Conservation (phyloP, 345 rosid species). For the Gossypium herbaceum region DNA sequence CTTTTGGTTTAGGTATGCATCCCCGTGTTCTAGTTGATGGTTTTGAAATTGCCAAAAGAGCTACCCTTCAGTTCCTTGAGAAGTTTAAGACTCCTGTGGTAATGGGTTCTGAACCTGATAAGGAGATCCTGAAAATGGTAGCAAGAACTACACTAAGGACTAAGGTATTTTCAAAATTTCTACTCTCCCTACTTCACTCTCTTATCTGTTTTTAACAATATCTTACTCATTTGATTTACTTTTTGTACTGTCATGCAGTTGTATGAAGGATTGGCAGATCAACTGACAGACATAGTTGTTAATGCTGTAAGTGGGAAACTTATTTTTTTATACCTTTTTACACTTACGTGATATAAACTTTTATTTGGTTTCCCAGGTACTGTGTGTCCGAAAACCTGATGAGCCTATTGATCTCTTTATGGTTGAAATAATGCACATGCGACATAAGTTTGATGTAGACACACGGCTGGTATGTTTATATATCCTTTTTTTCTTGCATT, state of each 20-base stretch:
- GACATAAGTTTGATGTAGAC: slow-evolving; percentile 92
- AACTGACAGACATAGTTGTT: slow-evolving; percentile 81
- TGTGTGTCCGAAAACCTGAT: slow-evolving; percentile 79
- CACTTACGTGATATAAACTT: background rate
- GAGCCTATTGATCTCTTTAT: slow-evolving; percentile 90
- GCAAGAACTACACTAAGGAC: slow-evolving; percentile 93
- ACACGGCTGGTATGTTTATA: slow-evolving; percentile 66
- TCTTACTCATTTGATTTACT: background rate
- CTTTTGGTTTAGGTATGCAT: slow-evolving; percentile 69
- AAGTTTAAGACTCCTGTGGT: slow-evolving; percentile 93
- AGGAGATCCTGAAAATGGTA: slow-evolving; percentile 91
- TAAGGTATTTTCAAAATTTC: slow-evolving; percentile 45
- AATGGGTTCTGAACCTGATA: slow-evolving; percentile 92
- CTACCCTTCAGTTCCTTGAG: slow-evolving; percentile 87
- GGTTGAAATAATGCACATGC: slow-evolving; percentile 99
- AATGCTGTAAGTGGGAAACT: slow-evolving; percentile 55
- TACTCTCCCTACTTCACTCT: background rate
- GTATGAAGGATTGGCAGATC: slow-evolving; percentile 91
- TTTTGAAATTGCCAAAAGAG: slow-evolving; percentile 91
- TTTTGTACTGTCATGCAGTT: slow-evolving; percentile 42
- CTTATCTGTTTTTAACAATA: background rate
- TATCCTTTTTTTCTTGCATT: background rate
- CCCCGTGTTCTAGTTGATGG: slow-evolving; percentile 99
- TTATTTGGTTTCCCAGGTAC: slow-evolving; percentile 53
- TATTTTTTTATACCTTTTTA: background rate